phyloP scores from a whole-genome alignment of 208 protist species.

The Trichomonas tenax region DNA sequence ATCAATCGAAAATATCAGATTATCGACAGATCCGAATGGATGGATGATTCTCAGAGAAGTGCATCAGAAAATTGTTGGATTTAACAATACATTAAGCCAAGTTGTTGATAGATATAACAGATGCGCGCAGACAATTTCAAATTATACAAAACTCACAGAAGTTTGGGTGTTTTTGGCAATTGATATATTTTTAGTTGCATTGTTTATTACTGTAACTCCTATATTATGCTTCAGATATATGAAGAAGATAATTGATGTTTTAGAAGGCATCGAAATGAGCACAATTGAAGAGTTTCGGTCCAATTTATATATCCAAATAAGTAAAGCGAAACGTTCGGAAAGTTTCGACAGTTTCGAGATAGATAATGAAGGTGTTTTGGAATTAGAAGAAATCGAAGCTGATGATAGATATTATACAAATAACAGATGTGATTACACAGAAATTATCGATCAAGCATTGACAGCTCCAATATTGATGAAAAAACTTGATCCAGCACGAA shows the following conservation, averaged over 20 bases:
- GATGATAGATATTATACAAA: not conserved
- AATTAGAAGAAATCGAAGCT: not conserved
- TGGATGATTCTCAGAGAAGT: not conserved
- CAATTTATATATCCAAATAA: not conserved
- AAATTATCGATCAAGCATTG: not conserved
- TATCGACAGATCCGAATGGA: not conserved
- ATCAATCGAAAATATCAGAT: not conserved
- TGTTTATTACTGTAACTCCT: too few species aligned
- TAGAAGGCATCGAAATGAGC: not conserved
- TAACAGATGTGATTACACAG: not conserved
- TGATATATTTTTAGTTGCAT: too few species aligned
- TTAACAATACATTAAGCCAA: not conserved
- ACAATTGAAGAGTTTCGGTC: not conserved
- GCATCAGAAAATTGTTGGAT: not conserved
- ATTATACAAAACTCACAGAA: too few species aligned
- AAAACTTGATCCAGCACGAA: not conserved
- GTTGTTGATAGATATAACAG: not conserved
- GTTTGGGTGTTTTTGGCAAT: too few species aligned
- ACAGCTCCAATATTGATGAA: not conserved
- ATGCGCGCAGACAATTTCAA: not conserved
- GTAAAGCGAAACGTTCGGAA: not conserved
- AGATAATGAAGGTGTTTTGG: not conserved
- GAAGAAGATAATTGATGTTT: not conserved
- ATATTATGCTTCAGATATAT: not conserved
- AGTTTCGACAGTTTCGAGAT: not conserved